Base-by-base conservation (phyloP, 306 rosid species). In the Cicer arietinum region DNA sequence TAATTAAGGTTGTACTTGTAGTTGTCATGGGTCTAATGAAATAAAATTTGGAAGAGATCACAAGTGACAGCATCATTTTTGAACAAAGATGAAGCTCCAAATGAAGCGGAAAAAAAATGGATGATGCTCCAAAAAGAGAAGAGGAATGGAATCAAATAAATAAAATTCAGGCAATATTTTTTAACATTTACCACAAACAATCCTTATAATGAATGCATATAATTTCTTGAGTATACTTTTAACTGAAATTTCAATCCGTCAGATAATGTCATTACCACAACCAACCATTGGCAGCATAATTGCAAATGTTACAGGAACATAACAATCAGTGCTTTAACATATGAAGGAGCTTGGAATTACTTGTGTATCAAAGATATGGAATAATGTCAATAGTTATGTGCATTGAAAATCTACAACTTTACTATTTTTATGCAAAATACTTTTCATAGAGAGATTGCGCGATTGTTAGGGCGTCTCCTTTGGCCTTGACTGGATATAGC, bases 391-490 rank as follows among this genome's bases (percentile, higher is more conserved):
- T n/a, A 6, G 47, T 59, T 67, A 8, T 14, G 47, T 22, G 71
- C 57, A 80, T 60, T 52, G 42, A n/a, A 67, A 44, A 58, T 48
- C 4, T 40, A 41, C 65, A 59, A 43, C 18, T 53, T 11, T 8
- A 18, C 13, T 45, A 58, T 60, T 39, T 48, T 39, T 39, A 69
- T 70, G 66, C 74, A 78, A 79, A 85, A 67, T 94, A 91, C 42
- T 88, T 85, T 69, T 85, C 68, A 82, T 79, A 91, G 61, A 94
- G 84, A 17, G 86, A 61, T 82, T 69, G 81, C 22, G 97, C 81
- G 76, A 91, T 94, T 50, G 88, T 87, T 20, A 87, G 78, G 40
- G 98, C 88, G 78, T 91, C 84, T 76, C 96, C 97, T 71, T 82
- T 77, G 60, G 93, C 92, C 76, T 79, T 76, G 10, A 85, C 87